phyloP scores from a whole-genome alignment of 495 filamentous ascomycete species.

The Rusavskia elegans region DNA sequence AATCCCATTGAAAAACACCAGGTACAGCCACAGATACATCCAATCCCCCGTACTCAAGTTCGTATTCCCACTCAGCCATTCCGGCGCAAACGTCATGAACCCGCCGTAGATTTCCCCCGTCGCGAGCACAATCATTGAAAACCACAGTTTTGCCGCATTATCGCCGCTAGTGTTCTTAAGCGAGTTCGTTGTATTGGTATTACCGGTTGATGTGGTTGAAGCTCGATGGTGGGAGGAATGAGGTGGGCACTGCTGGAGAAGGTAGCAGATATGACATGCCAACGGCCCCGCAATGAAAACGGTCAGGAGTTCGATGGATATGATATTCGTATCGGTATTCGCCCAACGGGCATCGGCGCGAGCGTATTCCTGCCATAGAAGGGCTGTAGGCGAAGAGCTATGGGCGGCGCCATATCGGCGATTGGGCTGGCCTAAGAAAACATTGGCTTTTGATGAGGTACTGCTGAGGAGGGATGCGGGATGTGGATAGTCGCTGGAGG shows the following conservation, averaged over 20 bases:
- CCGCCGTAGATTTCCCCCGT: constrained; percentile 90
- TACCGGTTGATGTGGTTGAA: too few relatives aligned
- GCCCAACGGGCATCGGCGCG: constrained; percentile 77
- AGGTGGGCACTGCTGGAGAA: constrained; percentile 27
- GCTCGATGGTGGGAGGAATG: too few relatives aligned
- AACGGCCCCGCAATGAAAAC: constrained; percentile 63
- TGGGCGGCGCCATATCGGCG: constrained; percentile 60
- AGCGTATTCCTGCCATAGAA: constrained; percentile 86
- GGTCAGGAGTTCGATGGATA: constrained; percentile 74
- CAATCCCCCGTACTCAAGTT: constrained; percentile 69
- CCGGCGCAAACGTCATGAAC: constrained; percentile 91
- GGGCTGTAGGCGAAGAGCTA: constrained; percentile 44
- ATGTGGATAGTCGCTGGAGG: constrained; percentile 20
- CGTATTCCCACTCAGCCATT: constrained; percentile 67
- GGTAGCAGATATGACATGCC: constrained; percentile 53
- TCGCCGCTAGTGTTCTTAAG: too few relatives aligned
- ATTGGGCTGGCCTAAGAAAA: constrained; percentile 34
- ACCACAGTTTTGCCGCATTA: constrained; percentile 36
- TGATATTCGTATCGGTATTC: constrained; percentile 56
- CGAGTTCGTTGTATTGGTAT: too few relatives aligned
- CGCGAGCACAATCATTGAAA: constrained; percentile 62
- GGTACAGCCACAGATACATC: constrained; percentile 78
- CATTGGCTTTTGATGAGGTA: constrained; percentile 22
- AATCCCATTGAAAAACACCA: constrained; percentile 81
- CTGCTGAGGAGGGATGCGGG: constrained; percentile 17